Base-by-base conservation (phyloP, 352 stramenopile species). In the Blastocystis hominis region DNA sequence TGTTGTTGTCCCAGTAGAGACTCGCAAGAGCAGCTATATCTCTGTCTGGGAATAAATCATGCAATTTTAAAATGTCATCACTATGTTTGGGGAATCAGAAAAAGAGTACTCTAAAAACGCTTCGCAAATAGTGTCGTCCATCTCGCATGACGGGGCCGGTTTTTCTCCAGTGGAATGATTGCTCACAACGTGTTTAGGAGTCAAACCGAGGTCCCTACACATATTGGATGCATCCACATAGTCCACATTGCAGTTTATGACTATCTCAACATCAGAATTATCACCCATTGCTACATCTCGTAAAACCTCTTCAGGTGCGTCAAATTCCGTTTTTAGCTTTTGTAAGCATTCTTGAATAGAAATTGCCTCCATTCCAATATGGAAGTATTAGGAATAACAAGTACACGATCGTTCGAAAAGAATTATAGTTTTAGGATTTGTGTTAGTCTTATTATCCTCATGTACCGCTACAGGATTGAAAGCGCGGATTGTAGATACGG, bases 201-300 rank as follows among this genome's bases (percentile, higher is more conserved):
- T 20, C 15, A 84, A 54, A 30, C 72, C 72, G 38, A 84, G 46
- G 38, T 68, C 44, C 36, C 46, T 61, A 64, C 72, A 84, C 47
- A 84, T 54, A 20, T 47, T 34, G 47, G 36, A 84, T 6, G 72
- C 72, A n/a, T 3, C 50, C 3, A 13, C 20, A 24, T 66, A 84
- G 30, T 84, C 47, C n/a, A 84, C 6, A 47, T 84, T 84, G 72
- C 72, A 69, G 53, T 84, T 84, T 4, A 84, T 66, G 15, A 84
- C 15, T 36, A 84, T 84, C 72, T 84, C 34, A 44, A 20, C n/a
- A 46, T 53, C 3, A 68, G 20, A 42, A 4, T 40, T 38, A 38
- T 30, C 20, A 7, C 3, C 30, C 13, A 9, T 53, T 2, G 2
- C 20, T 50, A 84, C 72, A 84, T 84, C 72, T 36, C 72, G 72